Evolutionary conservation across 2,329 filamentous ascomycete species (phyloP), one percentile per base, ranked within the genome.

Genomic region (Penicillium sp.): DNA sequence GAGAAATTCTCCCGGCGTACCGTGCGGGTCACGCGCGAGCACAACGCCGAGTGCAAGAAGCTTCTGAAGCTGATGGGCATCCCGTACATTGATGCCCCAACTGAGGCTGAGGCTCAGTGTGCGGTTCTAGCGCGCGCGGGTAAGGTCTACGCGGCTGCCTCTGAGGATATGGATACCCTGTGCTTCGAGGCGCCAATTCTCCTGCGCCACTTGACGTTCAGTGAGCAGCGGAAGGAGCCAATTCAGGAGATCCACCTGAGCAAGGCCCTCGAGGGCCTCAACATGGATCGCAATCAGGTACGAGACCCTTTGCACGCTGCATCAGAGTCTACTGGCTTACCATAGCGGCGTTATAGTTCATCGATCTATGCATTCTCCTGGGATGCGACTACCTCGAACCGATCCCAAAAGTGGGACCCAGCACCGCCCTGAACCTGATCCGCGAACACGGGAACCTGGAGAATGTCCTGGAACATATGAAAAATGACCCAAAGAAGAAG

Each of bases 351-450:
- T 33, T 32, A 27, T 64, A 96, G 86, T 98, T 98, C 69, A 90
- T 98, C 64, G 93, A 98, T 70, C 83, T 98, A 44, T 98, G 93
- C 67, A 98, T 98, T 63, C 81, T 98, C 9, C 87, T 98, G 40
- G 93, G 93, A 61, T 98, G 93, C 72, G 93, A 98, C 69, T 98
- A 98, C 67, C 83, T 97, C 66, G 93, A 98, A 62, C 92, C 93
- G 0, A 87, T 98, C 59, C 93, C 93, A 62, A 96, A 95, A 68
- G 79, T 98, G 56, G 93, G 93, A 18, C 92, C 93, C 4, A 86
- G 84, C 62, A 96, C 93, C 0, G 93, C 93, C 1, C 79, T 97
- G 46, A 95, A 95, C 70, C 78, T 98, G 52, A 96, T 98, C 62
- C 89, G 90, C 59, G 92, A 98, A 64, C 84, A 97, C 73, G 88